Evolutionary conservation across 208 protist species (phyloP), one percentile per base, ranked within the genome.

Genomic region (Trypanosoma scelopori): DNA sequence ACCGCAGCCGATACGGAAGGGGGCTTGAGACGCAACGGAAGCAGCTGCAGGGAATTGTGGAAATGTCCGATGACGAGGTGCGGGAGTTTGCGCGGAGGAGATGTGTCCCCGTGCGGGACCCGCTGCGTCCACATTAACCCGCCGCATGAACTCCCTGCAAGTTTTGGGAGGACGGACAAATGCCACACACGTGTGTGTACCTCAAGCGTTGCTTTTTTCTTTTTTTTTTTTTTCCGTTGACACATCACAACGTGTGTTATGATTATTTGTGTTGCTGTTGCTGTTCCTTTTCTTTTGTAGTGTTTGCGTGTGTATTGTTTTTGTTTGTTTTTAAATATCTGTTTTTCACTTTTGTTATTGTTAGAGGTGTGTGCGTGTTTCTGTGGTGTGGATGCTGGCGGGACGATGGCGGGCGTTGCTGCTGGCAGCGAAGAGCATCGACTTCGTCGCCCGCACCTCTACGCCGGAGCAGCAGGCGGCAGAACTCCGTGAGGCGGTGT

Each of bases 1-100:
- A 93, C 64, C 70, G 87, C 23, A 81, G 67, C 20, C 83, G 87
- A 32, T 84, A 87, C 49, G 74, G 71, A 12, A 68, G 84, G 32
- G 83, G 83, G 6, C 15, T 71, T 0, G 78, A 89, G 55, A 64
- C 64, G 43, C 84, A 81, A 51, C 47, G 71, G 12, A 55, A 49
- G 23, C 81, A 89, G n/a, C 64, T 61, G 2, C 25, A 55, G 41
- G 0, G 30, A 47, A 13, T 68, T 30, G 30, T 25, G 5, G 50
- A 71, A 12, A 55, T 60, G 45, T 67, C 52, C 11, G 53, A 75
- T 13, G 60, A 41, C 16, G 71, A 81, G 47, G 55, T 74, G 25
- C 59, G 67, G 48, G 30, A 59, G n/a, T 87, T 77, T 74, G 75
- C 78, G 41, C 32, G 46, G 11, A 57, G 32, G 49, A 46, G 41